Percentiles rank a stretch among this genome's conserved stretches.
These are phyloP conservation scores for Malbranchea cinnamomea DNA, from an alignment of 2,329 filamentous ascomycete species.

Conservation along the genomic window DNA sequence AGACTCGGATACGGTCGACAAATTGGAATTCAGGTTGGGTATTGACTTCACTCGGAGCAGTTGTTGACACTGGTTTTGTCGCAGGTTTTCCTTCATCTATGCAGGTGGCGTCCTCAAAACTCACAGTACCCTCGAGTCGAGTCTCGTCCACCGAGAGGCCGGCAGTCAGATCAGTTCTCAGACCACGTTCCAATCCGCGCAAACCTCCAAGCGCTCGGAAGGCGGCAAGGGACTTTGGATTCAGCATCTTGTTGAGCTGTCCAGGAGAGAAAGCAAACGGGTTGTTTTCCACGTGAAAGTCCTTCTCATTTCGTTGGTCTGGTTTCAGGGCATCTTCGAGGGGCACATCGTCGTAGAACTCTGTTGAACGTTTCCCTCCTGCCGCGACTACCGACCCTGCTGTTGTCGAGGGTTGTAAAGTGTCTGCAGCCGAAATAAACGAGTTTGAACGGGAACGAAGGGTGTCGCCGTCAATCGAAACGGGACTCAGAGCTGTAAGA, in stretches of 20 bases:
- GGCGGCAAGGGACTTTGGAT: constrained; percentile 72
- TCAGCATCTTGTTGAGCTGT: constrained; percentile 72
- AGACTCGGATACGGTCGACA: constrained; percentile 45
- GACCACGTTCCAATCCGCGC: constrained; percentile 60
- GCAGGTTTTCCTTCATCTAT: constrained; percentile 9
- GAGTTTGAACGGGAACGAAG: constrained; percentile 29
- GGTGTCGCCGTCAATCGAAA: constrained; percentile 27
- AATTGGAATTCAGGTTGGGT: constrained; percentile 27
- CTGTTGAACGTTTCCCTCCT: too few relatives aligned
- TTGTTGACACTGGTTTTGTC: not conserved
- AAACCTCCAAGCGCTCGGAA: constrained; percentile 71
- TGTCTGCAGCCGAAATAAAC: constrained; percentile 22
- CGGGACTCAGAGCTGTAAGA: constrained; percentile 9
- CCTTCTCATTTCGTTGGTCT: constrained; percentile 58
- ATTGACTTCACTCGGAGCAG: too few relatives aligned
- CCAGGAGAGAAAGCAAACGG: constrained; percentile 69
- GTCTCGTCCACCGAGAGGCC: constrained; percentile 68
- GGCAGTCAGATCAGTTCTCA: constrained; percentile 55
- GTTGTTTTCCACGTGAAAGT: constrained; percentile 64
- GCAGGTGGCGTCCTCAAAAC: constrained; percentile 54
- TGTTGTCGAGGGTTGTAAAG: too few relatives aligned
- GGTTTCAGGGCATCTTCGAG: constrained; percentile 51
- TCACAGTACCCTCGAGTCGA: constrained; percentile 46
- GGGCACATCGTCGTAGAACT: constrained; percentile 26
- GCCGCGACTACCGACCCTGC: too few relatives aligned